Base-by-base conservation (phyloP, 768 basidiomycete species). In the Panellus pusillus region DNA sequence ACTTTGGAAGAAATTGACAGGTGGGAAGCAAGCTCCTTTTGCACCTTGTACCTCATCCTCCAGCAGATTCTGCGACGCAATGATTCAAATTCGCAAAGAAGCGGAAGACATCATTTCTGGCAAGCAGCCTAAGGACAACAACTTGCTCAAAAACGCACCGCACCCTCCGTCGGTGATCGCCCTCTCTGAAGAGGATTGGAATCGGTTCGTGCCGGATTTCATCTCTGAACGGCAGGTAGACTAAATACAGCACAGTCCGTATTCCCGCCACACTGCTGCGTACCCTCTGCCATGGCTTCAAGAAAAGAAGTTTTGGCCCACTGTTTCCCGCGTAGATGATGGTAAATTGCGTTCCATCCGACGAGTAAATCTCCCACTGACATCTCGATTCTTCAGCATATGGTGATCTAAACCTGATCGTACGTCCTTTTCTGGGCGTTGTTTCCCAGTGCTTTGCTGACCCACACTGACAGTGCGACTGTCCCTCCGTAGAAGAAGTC, bases 251-350 rank as follows among this genome's bases (percentile, higher is more conserved):
- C 17, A 13, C 39, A 93, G 91, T 29, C 93, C 95, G 13, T 98
- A 98, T 69, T 83, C 91, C 42, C 89, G 94, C 32, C 82, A 92
- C 60, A 79, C 84, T 56, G 96, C 97, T n/a, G 94, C 83, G 8
- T 98, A 92, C 69, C 95, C 97, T 19, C 68, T 93, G 56, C 79
- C 87, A 12, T 90, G 84, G 77, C 77, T 99, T 28, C 75, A 76
- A 45, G 87, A 90, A 70, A 89, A 82, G 76, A 99, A 99, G 72
- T 96, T 98, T 74, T 99, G 97, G 97, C 96, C 97, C 1, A 80
- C 90, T 5, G 89, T 95, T 39, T 87, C 91, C 5, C 80, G 96
- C 43, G 82, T 99, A 47, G 95, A 98, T 65, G 96, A 98, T 75
- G 89, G 93, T 94, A 67, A 66, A 86, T 71, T 40, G 9, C 2